Conservation (phyloP, 2,329 filamentous ascomycete genomes). For the Incumbomyces delicatus region DNA sequence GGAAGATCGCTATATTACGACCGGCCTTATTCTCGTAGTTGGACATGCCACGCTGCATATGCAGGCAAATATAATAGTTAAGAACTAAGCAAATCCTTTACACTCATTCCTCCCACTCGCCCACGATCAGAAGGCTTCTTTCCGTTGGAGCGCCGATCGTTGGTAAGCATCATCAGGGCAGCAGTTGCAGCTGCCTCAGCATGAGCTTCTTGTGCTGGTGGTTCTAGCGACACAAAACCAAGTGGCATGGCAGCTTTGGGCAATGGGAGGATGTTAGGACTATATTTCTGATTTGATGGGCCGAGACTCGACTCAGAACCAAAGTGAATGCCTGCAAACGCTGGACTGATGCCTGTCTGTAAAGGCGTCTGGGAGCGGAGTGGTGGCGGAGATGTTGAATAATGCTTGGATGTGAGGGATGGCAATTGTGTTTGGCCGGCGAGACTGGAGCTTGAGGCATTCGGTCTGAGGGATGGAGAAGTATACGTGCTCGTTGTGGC, state of each 20-base stretch:
- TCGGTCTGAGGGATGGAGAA: background rate
- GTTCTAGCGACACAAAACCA: background rate
- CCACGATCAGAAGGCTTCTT: conserved; percentile 8
- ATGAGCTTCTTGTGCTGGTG: conserved; percentile 38
- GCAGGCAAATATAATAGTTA: conserved; percentile 17
- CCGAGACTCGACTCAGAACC: conserved; percentile 13
- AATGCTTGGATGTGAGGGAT: conserved; percentile 20
- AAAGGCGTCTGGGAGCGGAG: conserved; percentile 20
- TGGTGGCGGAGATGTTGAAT: conserved; percentile 28
- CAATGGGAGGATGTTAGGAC: conserved; percentile 20
- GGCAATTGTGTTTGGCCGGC: conserved; percentile 5
- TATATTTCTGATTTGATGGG: conserved; percentile 11
- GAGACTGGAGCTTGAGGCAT: conserved; percentile 10
- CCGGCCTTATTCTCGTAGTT: no score
- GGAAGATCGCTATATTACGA: no score
- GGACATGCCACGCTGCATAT: no score
- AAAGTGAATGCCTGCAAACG: conserved; percentile 21
- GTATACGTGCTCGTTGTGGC: conserved; percentile 4
- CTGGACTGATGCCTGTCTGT: conserved; percentile 17
- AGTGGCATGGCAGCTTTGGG: conserved; percentile 10
- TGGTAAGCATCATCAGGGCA: conserved; percentile 78
- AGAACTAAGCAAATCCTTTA: conserved; percentile 45
- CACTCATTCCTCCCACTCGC: conserved; percentile 42
- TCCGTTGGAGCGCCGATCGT: conserved; percentile 50
- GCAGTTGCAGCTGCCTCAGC: conserved; percentile 70